Evolutionary conservation across 768 basidiomycete species (phyloP).

Genomic region (Butyriboletus loyo): DNA sequence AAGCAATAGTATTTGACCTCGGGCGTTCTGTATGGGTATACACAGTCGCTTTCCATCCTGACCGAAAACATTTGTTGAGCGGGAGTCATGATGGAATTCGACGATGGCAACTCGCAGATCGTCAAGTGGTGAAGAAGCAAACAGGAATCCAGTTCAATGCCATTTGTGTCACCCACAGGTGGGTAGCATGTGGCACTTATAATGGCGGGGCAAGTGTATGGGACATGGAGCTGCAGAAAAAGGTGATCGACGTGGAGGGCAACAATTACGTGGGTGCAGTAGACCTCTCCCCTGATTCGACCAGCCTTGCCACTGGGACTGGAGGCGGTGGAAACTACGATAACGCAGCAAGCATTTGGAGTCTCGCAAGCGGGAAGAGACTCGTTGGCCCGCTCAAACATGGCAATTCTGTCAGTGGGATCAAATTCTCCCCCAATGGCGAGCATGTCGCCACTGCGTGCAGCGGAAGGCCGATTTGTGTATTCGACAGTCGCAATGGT

Average conservation of each 20-base stretch:
- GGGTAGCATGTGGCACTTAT: neutral
- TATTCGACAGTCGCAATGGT: too few species aligned
- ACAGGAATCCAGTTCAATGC: accelerated
- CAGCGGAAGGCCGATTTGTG: accelerated
- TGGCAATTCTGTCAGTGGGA: too few species aligned
- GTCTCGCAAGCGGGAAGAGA: too few species aligned
- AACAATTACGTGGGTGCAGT: accelerated
- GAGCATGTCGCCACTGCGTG: too few species aligned
- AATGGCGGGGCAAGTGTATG: neutral
- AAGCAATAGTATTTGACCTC: neutral
- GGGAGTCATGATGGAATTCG: neutral
- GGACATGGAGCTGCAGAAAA: neutral
- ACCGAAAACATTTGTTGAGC: neutral
- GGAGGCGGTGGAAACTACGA: too few species aligned
- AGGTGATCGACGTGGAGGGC: neutral
- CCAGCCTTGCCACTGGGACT: too few species aligned
- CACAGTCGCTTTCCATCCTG: neutral
- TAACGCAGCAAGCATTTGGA: too few species aligned
- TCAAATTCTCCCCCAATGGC: too few species aligned
- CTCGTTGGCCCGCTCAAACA: too few species aligned
- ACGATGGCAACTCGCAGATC: neutral
- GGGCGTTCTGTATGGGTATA: neutral
- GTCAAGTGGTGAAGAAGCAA: neutral
- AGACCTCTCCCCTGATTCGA: neutral
- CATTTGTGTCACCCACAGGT: neutral